Conservation (phyloP, 495 filamentous ascomycete species). For the Penicillium subrubescens region DNA sequence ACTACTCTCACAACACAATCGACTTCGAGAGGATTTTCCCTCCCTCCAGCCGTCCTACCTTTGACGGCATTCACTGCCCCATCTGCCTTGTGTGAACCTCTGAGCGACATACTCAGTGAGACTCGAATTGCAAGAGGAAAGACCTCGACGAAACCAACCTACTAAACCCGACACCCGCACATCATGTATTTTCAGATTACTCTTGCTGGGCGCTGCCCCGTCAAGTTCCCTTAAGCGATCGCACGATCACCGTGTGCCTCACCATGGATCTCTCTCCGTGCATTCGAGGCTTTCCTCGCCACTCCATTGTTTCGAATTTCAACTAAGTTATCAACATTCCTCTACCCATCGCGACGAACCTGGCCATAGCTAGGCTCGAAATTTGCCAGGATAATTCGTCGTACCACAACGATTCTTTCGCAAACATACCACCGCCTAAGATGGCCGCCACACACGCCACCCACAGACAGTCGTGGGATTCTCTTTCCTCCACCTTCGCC, state of each 20-base stretch:
- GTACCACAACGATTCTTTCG: not conserved
- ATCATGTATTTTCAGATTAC: constrained; percentile 33
- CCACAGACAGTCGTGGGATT: constrained; percentile 45
- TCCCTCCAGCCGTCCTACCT: not conserved
- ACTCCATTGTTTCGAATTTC: constrained; percentile 15
- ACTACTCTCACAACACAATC: not conserved
- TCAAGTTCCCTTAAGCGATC: constrained; percentile 36
- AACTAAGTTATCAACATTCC: constrained; percentile 12
- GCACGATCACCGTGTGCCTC: constrained; percentile 31
- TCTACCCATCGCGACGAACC: constrained; percentile 7
- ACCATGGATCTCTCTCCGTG: constrained; percentile 38
- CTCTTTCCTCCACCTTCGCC: constrained; percentile 45
- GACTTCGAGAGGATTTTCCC: not conserved
- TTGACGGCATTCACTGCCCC: not conserved
- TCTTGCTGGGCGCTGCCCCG: constrained; percentile 27
- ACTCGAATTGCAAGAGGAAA: not conserved
- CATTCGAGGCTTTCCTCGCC: constrained; percentile 43
- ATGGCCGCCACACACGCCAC: constrained; percentile 30
- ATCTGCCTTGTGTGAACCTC: not conserved
- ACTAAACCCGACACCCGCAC: constrained; percentile 1
- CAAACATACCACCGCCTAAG: constrained; percentile 7
- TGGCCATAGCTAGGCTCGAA: not conserved
- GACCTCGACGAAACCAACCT: not conserved
- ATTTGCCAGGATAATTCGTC: constrained; percentile 3
- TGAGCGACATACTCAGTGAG: not conserved